phyloP scores from a whole-genome alignment of 176 grass and related monocot genomes.

The Musa troglodytarum region DNA sequence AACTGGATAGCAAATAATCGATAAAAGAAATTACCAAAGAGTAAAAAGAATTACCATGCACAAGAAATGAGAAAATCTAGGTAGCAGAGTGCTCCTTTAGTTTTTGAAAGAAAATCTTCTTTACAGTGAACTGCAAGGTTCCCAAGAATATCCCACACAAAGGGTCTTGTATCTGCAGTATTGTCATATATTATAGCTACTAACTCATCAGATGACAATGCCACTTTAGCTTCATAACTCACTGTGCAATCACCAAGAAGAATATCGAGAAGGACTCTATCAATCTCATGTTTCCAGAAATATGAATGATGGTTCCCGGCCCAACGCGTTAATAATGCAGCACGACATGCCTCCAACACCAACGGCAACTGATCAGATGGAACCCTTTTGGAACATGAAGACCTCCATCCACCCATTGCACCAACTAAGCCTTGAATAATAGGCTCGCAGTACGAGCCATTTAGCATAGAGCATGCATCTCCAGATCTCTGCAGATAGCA shows the following conservation, averaged over 20 bases:
- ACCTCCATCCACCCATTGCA: conserved; percentile 39
- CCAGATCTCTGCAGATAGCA: conserved; percentile 42
- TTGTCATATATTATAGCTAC: conserved; percentile 34
- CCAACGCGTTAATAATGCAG: conserved; percentile 41
- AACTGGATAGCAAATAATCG: neutral
- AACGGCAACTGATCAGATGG: conserved; percentile 34
- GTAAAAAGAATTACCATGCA: conserved; percentile 52
- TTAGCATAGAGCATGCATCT: conserved; percentile 31
- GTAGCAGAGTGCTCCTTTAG: conserved; percentile 19
- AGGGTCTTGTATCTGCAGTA: conserved; percentile 33
- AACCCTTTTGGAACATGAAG: conserved; percentile 11
- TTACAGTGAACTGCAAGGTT: conserved; percentile 44
- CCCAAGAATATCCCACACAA: conserved; percentile 74
- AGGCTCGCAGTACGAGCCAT: conserved; percentile 28
- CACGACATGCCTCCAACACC: conserved; percentile 59
- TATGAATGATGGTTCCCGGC: conserved; percentile 52
- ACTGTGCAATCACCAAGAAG: conserved; percentile 30
- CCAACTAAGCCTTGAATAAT: conserved; percentile 48
- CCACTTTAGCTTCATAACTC: conserved; percentile 8
- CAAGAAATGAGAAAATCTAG: conserved; percentile 67
- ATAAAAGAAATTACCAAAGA: neutral
- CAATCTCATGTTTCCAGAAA: conserved; percentile 72
- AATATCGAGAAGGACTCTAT: conserved; percentile 47
- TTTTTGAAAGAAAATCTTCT: conserved; percentile 19
- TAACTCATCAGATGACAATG: conserved; percentile 27